These are phyloP conservation scores for Colletotrichum siamense DNA, from an alignment of 2,329 filamentous ascomycete species.

Conservation along the genomic window DNA sequence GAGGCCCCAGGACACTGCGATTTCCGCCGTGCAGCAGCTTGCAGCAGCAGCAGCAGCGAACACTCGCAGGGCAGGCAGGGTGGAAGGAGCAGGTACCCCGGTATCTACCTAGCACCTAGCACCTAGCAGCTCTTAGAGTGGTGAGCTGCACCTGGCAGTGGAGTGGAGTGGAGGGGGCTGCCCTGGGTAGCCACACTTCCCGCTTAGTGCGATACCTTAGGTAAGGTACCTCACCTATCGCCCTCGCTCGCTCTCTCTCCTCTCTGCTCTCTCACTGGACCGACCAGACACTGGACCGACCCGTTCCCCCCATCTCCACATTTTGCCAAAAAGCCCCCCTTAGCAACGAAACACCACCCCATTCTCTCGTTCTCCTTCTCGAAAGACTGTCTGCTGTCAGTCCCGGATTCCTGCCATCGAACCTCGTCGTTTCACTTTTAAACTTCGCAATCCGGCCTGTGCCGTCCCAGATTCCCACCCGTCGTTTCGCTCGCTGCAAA, in stretches of 20 bases:
- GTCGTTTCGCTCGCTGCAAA: slow-evolving; percentile 17
- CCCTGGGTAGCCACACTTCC: not conserved
- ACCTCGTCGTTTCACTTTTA: slow-evolving; percentile 23
- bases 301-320: slow-evolving; percentile 22
- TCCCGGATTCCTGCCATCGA: slow-evolving; percentile 22
- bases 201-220: not conserved
- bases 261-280: not conserved
- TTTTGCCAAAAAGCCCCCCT: slow-evolving; percentile 22
- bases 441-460: slow-evolving; percentile 23
- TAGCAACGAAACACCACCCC: slow-evolving; percentile 24
- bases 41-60: not conserved
- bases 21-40: not conserved
- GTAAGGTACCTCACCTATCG: not conserved
- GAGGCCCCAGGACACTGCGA: not conserved
- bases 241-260: slow-evolving; percentile 18
- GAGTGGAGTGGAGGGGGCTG: not conserved
- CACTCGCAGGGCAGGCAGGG: not conserved
- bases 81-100: not conserved
- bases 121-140: not conserved
- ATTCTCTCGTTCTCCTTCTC: slow-evolving; percentile 22
- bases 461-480: slow-evolving; percentile 20
- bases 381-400: slow-evolving; percentile 22
- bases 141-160: not conserved
- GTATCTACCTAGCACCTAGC: not conserved
- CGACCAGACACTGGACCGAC: slow-evolving; percentile 4